phyloP scores from a whole-genome alignment of 257 asterid species.

The Cinchona pubescens region DNA sequence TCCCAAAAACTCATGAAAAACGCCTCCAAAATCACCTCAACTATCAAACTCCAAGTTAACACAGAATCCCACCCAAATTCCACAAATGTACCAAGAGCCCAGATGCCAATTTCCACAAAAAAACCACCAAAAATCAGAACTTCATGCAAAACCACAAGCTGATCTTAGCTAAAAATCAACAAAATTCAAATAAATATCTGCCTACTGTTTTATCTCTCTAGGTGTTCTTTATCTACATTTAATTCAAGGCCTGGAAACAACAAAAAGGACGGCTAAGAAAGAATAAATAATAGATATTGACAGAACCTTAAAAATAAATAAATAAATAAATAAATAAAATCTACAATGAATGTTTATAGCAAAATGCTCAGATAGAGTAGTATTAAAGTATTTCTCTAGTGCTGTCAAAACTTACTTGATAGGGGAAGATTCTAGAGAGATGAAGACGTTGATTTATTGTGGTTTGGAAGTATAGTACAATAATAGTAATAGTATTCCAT shows the following conservation, averaged over 20 bases:
- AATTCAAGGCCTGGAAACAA: background rate
- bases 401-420: slow-evolving; percentile 23
- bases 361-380: background rate
- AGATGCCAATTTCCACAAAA: slow-evolving; percentile 8
- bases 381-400: background rate
- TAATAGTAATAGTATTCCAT: background rate
- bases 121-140: slow-evolving; percentile 16
- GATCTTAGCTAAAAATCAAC: slow-evolving; percentile 32
- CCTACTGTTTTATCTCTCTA: background rate
- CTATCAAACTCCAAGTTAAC: background rate
- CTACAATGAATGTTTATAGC: slow-evolving; percentile 3
- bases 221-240: slow-evolving; percentile 14
- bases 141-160: slow-evolving; percentile 25
- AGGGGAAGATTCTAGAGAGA: slow-evolving; percentile 21
- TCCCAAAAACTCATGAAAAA: slow-evolving; percentile 26
- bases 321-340: background rate
- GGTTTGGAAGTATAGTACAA: slow-evolving; percentile 25
- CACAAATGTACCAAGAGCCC: slow-evolving; percentile 8
- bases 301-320: background rate
- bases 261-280: background rate
- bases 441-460: background rate
- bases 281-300: background rate
- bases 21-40: slow-evolving; percentile 11
- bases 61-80: slow-evolving; percentile 5
- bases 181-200: slow-evolving; percentile 13